Conservation (phyloP, 2,329 filamentous ascomycete species). For the Penicillium sp. region DNA sequence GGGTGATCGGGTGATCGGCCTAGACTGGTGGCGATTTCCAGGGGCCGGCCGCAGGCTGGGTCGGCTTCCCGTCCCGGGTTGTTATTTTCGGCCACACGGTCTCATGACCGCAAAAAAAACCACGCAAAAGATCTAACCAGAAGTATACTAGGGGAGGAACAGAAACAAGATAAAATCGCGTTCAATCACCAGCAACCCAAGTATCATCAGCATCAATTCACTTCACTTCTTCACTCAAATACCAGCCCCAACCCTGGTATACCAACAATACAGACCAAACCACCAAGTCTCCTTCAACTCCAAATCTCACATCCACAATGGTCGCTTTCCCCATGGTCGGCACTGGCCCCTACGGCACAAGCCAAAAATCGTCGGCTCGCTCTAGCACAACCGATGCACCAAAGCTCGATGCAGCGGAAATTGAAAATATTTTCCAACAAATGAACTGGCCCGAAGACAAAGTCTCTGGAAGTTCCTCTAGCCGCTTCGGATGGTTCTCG, state of each 20-base stretch:
- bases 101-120: slow-evolving; percentile 7
- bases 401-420: slow-evolving; percentile 7
- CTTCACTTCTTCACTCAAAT: slow-evolving; percentile 5
- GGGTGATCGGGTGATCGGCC: slow-evolving; percentile 9
- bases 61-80: slow-evolving; percentile 2
- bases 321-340: slow-evolving; percentile 7
- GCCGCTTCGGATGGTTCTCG: slow-evolving; percentile 5
- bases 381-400: slow-evolving; percentile 1
- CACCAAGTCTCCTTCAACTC: background rate
- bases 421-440: slow-evolving; percentile 6
- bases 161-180: slow-evolving; percentile 5
- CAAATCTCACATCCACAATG: slow-evolving; percentile 7
- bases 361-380: background rate
- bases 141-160: slow-evolving; percentile 6
- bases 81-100: slow-evolving; percentile 3
- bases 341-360: slow-evolving; percentile 10
- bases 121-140: slow-evolving; percentile 6
- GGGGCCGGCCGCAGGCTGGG: background rate
- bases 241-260: background rate
- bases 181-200: slow-evolving; percentile 1
- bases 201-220: slow-evolving; percentile 8
- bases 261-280: background rate
- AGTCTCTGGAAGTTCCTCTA: background rate
- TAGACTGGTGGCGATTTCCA: background rate
- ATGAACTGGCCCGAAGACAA: background rate